Evolutionary conservation across 2,329 filamentous ascomycete genomes (phyloP), one percentile per base, ranked within the genome.

Genomic region (Botrytis medusae): DNA sequence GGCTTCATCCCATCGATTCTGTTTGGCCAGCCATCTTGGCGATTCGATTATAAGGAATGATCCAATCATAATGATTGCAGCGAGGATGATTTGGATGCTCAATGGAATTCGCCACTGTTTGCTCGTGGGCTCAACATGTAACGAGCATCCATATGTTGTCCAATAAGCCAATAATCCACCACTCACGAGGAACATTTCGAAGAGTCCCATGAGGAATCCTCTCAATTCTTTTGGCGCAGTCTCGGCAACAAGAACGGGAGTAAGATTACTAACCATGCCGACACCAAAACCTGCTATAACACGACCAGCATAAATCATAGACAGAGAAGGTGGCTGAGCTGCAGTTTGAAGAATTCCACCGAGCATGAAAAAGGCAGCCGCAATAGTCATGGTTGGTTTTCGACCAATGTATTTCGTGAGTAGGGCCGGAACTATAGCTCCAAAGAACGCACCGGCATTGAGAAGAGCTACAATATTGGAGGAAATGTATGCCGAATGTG

Each of bases 1-100:
- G n/a, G 82, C 88, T 81, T 90, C 91, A 37, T 91, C 88, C 77
- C 88, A 89, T 18, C 89, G 86, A 72, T 89, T 87, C 42, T 90
- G 86, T 76, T 86, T 86, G 25, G 89, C 89, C 25, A 91, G 83
- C 89, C 89, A 91, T 78, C 89, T 84, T 4, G 89, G 89, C 1
- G 87, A 90, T 72, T 90, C 86, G 22, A 63, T 44, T 18, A 71
- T 54, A 18, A 42, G 86, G 78, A 14, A 84, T 84, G 73, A 83
- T 79, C 74, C 84, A 78, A 18, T 83, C 79, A 93, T 87, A 79
- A 94, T 93, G 74, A 94, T 82, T 9, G 86, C 88, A 4, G 84
- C 85, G 0, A 85, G 84, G 1, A 87, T 81, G 9, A 87, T 81
- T 37, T 79, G 78, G 18, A 79, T 34, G 7, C 82, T 83, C 5